Evolutionary conservation across 345 rosid species (phyloP), one percentile per base, ranked within the genome.

Genomic region (Garcia nutans): DNA sequence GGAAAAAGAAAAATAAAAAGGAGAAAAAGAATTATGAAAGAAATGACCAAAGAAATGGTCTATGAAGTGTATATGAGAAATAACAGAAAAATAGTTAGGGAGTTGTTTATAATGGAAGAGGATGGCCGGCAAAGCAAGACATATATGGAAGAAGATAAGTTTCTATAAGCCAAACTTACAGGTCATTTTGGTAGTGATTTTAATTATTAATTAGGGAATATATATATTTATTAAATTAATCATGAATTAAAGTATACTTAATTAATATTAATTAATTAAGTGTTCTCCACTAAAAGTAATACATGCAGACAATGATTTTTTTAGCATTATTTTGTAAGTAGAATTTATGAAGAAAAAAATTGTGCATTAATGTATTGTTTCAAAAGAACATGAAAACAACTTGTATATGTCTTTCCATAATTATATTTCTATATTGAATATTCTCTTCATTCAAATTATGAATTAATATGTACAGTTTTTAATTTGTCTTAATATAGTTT

Each of bases 61-160:
- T 26, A 15, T 15, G 41, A 37, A 37, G 6, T 37, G 6, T 2
- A 37, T 37, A 37, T 37, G 6, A 3, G 56, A 26, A 24, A 70
- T 9, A 49, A 37, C 24, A 8, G 42, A 22, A 22, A 20, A 20
- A 41, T 12, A 47, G 23, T 45, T 44, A 28, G n/a, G 55, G 41
- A 68, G 0, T 77, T 63, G 26, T 73, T 77, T 72, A 28, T 28
- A 77, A 75, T 72, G 42, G 17, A 56, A 60, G 9, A 70, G 78
- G 79, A 5, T 49, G 89, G 92, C 94, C 94, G 90, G 92, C 94
- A 79, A 83, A 73, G 84, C 64, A 68, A 80, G 87, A 84, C 89
- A 77, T 50, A 77, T 50, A 71, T 8, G 74, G 82, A 84, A 72
- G 28, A 78, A 74, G 81, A 41, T 61, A 58, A 85, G 49, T 31